Evolutionary conservation across 352 stramenopile species (phyloP).

Genomic region (Phytopythium litorale): DNA sequence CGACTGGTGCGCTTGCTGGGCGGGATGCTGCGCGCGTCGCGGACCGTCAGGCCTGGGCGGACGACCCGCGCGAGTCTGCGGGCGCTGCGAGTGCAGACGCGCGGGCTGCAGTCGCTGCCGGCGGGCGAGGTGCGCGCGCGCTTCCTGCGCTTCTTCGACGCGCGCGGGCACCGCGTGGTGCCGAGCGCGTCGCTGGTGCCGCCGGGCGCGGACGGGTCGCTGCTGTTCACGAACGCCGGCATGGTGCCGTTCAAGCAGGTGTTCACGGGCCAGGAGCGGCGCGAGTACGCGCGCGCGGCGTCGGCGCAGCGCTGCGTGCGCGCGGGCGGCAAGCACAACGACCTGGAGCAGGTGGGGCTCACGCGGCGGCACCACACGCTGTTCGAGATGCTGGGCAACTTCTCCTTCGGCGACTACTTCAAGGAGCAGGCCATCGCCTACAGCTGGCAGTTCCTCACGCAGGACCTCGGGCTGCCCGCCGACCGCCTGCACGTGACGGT

Average conservation of each 20-base stretch:
- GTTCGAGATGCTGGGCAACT: slow-evolving; percentile 99
- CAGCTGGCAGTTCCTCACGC: slow-evolving; percentile 93
- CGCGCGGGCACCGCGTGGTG: slow-evolving; percentile 51
- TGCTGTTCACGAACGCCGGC: slow-evolving; percentile 97
- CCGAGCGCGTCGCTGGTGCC: slow-evolving; percentile 67
- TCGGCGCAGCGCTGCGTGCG: slow-evolving; percentile 97
- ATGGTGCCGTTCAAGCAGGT: slow-evolving; percentile 96
- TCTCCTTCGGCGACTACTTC: slow-evolving; percentile 98
- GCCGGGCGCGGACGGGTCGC: slow-evolving; percentile 87
- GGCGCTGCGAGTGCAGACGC: not conserved
- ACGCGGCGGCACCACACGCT: slow-evolving; percentile 98
- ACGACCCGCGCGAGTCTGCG: no score
- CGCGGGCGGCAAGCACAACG: slow-evolving; percentile 97
- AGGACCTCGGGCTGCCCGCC: slow-evolving; percentile 68
- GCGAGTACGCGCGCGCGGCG: slow-evolving; percentile 83
- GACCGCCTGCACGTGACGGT: slow-evolving; percentile 67
- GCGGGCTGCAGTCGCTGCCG: slow-evolving; percentile 36
- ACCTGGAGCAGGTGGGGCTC: slow-evolving; percentile 97
- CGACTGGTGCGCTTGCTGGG: not conserved
- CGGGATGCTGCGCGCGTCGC: not conserved
- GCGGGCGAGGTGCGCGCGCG: slow-evolving; percentile 37
- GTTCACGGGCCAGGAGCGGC: slow-evolving; percentile 77
- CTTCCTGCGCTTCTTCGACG: slow-evolving; percentile 74
- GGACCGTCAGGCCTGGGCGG: not conserved
- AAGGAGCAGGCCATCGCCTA: slow-evolving; percentile 95